These are phyloP conservation scores for Chrysosporium keratinophilum DNA, from an alignment of 2,329 filamentous ascomycete species.

Conservation along the genomic window DNA sequence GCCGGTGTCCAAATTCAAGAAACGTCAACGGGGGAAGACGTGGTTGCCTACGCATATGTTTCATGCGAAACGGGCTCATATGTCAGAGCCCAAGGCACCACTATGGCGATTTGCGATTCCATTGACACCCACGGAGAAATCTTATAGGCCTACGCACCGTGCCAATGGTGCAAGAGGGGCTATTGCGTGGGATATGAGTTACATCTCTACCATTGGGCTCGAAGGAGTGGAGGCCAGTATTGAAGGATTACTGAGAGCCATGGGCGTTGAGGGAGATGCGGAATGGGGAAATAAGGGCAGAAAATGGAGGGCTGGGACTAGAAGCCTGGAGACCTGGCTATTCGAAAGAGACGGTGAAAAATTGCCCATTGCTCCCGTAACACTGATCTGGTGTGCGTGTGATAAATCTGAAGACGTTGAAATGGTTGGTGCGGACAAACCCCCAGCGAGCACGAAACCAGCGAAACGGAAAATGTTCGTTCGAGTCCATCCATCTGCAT, in stretches of 20 bases:
- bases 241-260: constrained; percentile 52
- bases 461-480: constrained; percentile 52
- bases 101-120: constrained; percentile 88
- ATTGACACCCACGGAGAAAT: constrained; percentile 76
- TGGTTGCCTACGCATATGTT: constrained; percentile 93
- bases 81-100: constrained; percentile 67
- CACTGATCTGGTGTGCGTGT: constrained; percentile 61
- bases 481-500: constrained; percentile 69
- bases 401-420: constrained; percentile 26
- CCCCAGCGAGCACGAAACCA: constrained; percentile 24
- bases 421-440: constrained; percentile 26
- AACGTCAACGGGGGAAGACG: constrained; percentile 76
- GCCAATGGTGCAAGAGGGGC: constrained; percentile 64
- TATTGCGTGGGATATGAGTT: constrained; percentile 87
- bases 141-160: constrained; percentile 77
- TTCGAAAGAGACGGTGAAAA: constrained; percentile 45
- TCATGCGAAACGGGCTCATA: constrained; percentile 82
- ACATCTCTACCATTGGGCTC: constrained; percentile 75
- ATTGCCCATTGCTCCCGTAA: constrained; percentile 59
- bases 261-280: constrained; percentile 52
- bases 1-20: constrained; percentile 63
- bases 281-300: constrained; percentile 54
- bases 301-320: constrained; percentile 59
- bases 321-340: constrained; percentile 49
- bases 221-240: constrained; percentile 57